A percentile compares a stretch with the other conserved stretches of the same genome.
phyloP scores from a whole-genome alignment of 2,329 filamentous ascomycete genomes.

The Mollisiaceae sp. region DNA sequence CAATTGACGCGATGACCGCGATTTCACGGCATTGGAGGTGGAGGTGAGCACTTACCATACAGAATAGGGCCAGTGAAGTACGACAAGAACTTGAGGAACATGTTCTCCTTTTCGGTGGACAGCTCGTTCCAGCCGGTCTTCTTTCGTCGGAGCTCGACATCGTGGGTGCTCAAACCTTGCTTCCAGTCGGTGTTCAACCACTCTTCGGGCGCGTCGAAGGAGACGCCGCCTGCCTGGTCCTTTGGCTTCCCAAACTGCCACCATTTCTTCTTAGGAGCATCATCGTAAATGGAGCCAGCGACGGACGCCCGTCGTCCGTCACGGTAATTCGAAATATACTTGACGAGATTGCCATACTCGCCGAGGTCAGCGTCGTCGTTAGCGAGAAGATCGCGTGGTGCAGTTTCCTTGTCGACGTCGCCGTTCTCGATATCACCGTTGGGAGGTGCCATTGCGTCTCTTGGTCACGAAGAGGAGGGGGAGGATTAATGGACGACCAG shows the following conservation, averaged over 20 bases:
- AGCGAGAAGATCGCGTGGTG: constrained; percentile 4
- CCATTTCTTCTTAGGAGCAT: constrained; percentile 52
- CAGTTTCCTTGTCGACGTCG: constrained; percentile 33
- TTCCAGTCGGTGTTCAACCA: constrained; percentile 73
- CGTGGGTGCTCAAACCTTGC: constrained; percentile 61
- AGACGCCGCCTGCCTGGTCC: constrained; percentile 42
- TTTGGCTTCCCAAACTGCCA: constrained; percentile 61
- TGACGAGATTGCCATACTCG: constrained; percentile 69
- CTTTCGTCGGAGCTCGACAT: constrained; percentile 69
- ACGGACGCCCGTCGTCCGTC: constrained; percentile 58
- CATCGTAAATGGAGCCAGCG: constrained; percentile 49
- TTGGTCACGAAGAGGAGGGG: constrained; percentile 16
- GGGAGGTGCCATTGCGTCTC: constrained; percentile 30
- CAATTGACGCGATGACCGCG: neutral
- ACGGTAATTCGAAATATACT: constrained; percentile 70
- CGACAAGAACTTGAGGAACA: constrained; percentile 74
- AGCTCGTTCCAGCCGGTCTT: constrained; percentile 74
- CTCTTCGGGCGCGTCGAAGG: constrained; percentile 59
- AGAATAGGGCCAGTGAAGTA: constrained; percentile 80
- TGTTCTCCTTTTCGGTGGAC: constrained; percentile 75
- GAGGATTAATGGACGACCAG: constrained; percentile 12
- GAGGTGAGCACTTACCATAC: constrained; percentile 62
- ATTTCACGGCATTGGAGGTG: neutral
- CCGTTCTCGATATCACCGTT: constrained; percentile 35
- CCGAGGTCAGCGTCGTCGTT: constrained; percentile 47